Evolutionary conservation across 345 rosid genomes (phyloP), one percentile per base, ranked within the genome.

Genomic region (Salix caprea): DNA sequence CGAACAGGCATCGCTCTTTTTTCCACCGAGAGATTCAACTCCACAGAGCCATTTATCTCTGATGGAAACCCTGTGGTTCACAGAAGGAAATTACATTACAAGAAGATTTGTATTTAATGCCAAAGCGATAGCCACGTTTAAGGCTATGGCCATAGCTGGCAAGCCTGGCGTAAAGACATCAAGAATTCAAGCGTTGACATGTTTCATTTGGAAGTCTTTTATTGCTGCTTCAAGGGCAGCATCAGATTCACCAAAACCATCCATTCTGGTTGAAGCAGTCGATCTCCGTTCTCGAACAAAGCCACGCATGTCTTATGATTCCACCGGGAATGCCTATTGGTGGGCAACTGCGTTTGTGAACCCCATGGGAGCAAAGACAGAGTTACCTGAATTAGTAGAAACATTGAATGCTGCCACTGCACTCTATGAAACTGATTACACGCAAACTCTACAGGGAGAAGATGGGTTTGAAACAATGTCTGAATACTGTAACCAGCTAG

Each of bases 11-110:
- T 75, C 79, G 1, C 1, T 14, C 14, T 70, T 70, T 10, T 80
- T 80, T 44, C 79, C 82, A 21, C 36, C 79, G 37, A 80, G 68
- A 65, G 56, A 70, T 28, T 44, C 75, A 23, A 52, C 70, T 16
- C 75, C 72, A n/a, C 19, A 39, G 7, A 36, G 65, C 15, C 76
- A 75, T 66, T 21, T 80, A 18, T 65, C 72, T 11, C 37, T 75
- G 6, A 75, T 80, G 76, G 82, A 74, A 28, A 74, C 44, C 46
- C 23, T 80, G 14, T 80, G 82, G 79, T 80, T 80, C 52, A 76
- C 62, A 2, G 73, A 66, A 58, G 69, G 34, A 14, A 71, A 71
- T 19, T 65, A 58, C 30, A 13, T 80, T 28, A 71, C 79, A 7
- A 66, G 71, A 13, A 71, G 83, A 72, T 80, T 76, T 30, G 79